phyloP scores from a whole-genome alignment of 179 eudicot species.

The Actinidia chinensis region DNA sequence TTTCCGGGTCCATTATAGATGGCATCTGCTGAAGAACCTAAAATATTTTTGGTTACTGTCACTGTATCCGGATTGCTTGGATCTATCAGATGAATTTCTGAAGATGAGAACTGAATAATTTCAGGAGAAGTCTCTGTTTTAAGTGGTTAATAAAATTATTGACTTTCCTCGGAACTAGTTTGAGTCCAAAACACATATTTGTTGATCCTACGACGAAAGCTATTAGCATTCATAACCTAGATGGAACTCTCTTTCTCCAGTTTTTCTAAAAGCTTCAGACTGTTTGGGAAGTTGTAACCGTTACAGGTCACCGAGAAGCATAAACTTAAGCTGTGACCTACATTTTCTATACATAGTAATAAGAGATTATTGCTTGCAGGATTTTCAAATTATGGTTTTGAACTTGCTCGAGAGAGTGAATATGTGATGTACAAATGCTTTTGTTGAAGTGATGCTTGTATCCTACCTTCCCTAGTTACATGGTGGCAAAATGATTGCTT shows the following conservation, averaged over 20 bases:
- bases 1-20: constrained; percentile 60
- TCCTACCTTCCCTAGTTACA: neutral
- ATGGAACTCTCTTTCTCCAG: neutral
- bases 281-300: constrained; percentile 9
- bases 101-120: neutral
- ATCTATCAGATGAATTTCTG: constrained; percentile 17
- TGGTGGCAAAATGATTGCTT: neutral
- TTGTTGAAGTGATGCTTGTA: neutral
- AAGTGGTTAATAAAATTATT: neutral
- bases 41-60: neutral
- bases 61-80: constrained; percentile 9
- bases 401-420: constrained; percentile 1
- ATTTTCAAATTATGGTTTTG: neutral
- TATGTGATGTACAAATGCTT: neutral
- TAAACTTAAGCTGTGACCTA: neutral
- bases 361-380: no score
- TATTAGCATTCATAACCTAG: neutral
- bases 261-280: neutral
- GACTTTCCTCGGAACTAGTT: constrained; percentile 19
- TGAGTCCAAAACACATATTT: constrained; percentile 11
- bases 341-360: constrained; percentile 2
- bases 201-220: neutral
- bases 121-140: neutral
- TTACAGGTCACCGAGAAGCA: constrained; percentile 1
- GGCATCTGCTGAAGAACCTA: constrained; percentile 13